Conservation (phyloP, 345 rosid species). For the Hypericum perforatum region DNA sequence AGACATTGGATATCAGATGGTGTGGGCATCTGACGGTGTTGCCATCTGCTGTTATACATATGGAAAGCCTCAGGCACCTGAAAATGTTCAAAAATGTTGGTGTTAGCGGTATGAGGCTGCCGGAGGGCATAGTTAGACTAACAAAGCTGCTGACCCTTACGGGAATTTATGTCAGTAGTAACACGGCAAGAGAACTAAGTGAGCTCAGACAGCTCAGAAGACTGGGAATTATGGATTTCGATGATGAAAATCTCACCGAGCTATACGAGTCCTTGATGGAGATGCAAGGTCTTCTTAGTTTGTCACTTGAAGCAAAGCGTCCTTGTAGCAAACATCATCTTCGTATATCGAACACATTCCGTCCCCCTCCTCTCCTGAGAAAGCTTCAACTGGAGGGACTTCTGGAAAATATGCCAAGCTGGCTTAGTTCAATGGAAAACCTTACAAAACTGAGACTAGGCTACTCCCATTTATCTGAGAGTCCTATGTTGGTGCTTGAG, state of each 20-base stretch:
- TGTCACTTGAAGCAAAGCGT: conserved; percentile 22
- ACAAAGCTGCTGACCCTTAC: conserved; percentile 26
- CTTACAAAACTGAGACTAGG: conserved; percentile 27
- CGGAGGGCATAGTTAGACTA: conserved; percentile 22
- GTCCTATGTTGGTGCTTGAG: conserved; percentile 26
- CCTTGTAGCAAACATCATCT: conserved; percentile 3
- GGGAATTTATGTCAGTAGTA: conserved; percentile 21
- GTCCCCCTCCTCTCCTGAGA: conserved; percentile 25
- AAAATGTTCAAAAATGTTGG: conserved; percentile 21
- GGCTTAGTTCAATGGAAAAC: conserved; percentile 23
- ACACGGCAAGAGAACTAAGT: conserved; percentile 22
- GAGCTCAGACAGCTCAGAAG: conserved; percentile 22
- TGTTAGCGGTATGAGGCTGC: conserved; percentile 18
- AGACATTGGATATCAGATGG: conserved; percentile 28
- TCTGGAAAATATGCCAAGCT: conserved; percentile 21
- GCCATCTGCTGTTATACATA: conserved; percentile 16
- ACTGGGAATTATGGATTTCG: conserved; percentile 27
- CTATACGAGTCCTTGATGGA: conserved; percentile 22
- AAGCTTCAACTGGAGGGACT: conserved; percentile 26
- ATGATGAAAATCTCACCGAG: conserved; percentile 18
- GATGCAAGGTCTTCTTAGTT: conserved; percentile 26
- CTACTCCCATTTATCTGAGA: conserved; percentile 25
- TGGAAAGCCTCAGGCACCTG: conserved; percentile 21
- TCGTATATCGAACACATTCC: conserved; percentile 20
- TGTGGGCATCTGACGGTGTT: conserved; percentile 19